phyloP scores from a whole-genome alignment of 371 early-diverging fungal genomes.

The Dichotomocladium elegans region DNA sequence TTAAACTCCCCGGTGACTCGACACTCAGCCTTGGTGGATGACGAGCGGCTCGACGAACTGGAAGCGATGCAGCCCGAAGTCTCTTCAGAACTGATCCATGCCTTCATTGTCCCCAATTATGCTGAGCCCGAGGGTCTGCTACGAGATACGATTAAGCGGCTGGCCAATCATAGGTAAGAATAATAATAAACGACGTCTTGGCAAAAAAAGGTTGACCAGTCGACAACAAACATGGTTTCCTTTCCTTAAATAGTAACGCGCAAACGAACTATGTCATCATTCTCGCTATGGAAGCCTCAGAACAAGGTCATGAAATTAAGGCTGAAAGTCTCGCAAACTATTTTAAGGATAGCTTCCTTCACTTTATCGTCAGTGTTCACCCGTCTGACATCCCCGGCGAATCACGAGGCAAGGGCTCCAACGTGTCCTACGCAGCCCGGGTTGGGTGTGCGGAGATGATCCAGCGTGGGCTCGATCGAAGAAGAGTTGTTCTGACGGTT shows the following conservation, averaged over 20 bases:
- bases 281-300: slow-evolving; percentile 77
- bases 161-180: slow-evolving; percentile 39
- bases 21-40: slow-evolving; percentile 28
- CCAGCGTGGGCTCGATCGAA: slow-evolving; percentile 23
- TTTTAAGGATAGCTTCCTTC: slow-evolving; percentile 47
- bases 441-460: slow-evolving; percentile 28
- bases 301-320: slow-evolving; percentile 55
- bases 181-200: background rate
- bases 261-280: slow-evolving; percentile 49
- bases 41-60: slow-evolving; percentile 37
- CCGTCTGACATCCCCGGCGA: slow-evolving; percentile 68
- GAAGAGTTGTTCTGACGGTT: slow-evolving; percentile 58
- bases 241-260: slow-evolving; percentile 26
- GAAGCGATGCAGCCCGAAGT: slow-evolving; percentile 31
- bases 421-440: slow-evolving; percentile 70
- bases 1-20: background rate
- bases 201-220: background rate
- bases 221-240: too few relatives aligned
- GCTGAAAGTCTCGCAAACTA: slow-evolving; percentile 49
- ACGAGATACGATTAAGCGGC: slow-evolving; percentile 36
- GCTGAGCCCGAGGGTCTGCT: slow-evolving; percentile 48
- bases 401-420: slow-evolving; percentile 72
- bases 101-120: slow-evolving; percentile 64
- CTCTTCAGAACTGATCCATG: slow-evolving; percentile 30
- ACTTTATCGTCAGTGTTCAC: slow-evolving; percentile 63